These are phyloP conservation scores for Stygiomarasmius scandens DNA, from an alignment of 1,284 basidiomycete genomes.

Conservation along the genomic window DNA sequence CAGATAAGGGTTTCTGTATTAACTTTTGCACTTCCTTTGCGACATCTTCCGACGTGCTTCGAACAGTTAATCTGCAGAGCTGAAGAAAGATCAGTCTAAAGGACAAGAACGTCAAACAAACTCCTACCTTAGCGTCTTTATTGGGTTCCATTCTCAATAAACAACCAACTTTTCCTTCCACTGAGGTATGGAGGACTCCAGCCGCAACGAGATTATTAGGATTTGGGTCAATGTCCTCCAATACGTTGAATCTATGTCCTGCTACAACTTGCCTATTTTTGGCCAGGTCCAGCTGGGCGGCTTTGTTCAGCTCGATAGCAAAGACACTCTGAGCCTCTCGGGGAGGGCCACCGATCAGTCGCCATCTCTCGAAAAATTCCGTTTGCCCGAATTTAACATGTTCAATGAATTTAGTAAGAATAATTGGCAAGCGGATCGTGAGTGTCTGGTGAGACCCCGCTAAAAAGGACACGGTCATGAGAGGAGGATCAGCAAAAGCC, in stretches of 20 bases:
- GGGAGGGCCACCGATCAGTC: conserved; percentile 92
- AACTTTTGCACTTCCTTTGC: conserved; percentile 79
- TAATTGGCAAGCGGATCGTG: conserved; percentile 83
- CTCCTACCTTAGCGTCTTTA: conserved; percentile 83
- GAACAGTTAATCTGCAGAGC: conserved; percentile 92
- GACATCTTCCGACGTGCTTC: conserved; percentile 94
- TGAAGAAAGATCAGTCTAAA: conserved; percentile 33
- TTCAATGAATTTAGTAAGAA: conserved; percentile 92
- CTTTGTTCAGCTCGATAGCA: conserved; percentile 68
- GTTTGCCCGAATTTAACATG: conserved; percentile 81
- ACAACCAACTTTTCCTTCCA: conserved; percentile 93
- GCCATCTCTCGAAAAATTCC: conserved; percentile 99
- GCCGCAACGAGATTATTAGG: conserved; percentile 88
- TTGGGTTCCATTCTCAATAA: conserved; percentile 94
- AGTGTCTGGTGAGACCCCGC: conserved; percentile 90
- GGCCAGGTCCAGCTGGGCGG: conserved; percentile 74
- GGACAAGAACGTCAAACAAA: background rate
- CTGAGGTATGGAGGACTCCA: conserved; percentile 88
- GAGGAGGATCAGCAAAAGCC: conserved; percentile 76
- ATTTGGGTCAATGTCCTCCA: conserved; percentile 87
- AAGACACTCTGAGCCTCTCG: conserved; percentile 92
- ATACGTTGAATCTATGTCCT: conserved; percentile 76
- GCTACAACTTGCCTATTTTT: conserved; percentile 77
- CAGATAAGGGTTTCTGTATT: conserved; percentile 56
- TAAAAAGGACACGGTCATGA: conserved; percentile 90